These are phyloP conservation scores for Kodamaea suecica DNA, from an alignment of 1,139 yeast genomes.

Conservation along the genomic window DNA sequence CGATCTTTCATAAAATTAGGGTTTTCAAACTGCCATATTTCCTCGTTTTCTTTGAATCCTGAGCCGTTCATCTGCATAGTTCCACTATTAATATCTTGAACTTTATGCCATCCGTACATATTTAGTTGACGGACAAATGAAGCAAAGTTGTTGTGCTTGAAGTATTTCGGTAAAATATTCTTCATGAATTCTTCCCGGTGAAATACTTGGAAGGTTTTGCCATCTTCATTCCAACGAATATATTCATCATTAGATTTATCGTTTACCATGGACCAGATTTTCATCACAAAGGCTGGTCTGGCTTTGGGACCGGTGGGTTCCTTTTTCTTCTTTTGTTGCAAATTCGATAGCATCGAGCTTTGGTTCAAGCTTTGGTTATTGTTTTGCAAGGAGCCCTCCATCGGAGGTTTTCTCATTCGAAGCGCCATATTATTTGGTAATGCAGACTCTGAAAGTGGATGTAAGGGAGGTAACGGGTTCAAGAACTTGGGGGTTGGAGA, in stretches of 20 bases:
- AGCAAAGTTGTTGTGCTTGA: conserved; percentile 83
- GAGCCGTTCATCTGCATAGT: conserved; percentile 50
- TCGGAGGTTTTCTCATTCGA: background rate
- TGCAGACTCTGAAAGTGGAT: conserved; percentile 36
- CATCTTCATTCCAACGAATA: conserved; percentile 84
- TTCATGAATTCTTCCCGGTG: conserved; percentile 87
- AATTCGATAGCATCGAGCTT: background rate
- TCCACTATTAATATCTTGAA: conserved; percentile 72
- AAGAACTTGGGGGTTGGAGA: conserved; percentile 13
- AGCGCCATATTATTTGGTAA: conserved; percentile 22
- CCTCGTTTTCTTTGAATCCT: conserved; percentile 48
- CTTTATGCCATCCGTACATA: conserved; percentile 98
- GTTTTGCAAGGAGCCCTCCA: too few relatives aligned
- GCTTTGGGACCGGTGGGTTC: conserved; percentile 38
- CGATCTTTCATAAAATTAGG: conserved; percentile 72
- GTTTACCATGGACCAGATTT: conserved; percentile 93
- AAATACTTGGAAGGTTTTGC: conserved; percentile 77
- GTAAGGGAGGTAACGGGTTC: conserved; percentile 29
- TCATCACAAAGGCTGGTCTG: conserved; percentile 86
- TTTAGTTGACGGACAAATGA: conserved; percentile 85
- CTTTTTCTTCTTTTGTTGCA: conserved; percentile 29
- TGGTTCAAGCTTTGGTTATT: too few relatives aligned
- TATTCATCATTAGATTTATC: conserved; percentile 65
- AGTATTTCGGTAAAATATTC: conserved; percentile 78
- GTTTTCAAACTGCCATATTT: conserved; percentile 73